Base-by-base conservation (phyloP, 1,284 basidiomycete species). In the Farysia itapuensis region DNA sequence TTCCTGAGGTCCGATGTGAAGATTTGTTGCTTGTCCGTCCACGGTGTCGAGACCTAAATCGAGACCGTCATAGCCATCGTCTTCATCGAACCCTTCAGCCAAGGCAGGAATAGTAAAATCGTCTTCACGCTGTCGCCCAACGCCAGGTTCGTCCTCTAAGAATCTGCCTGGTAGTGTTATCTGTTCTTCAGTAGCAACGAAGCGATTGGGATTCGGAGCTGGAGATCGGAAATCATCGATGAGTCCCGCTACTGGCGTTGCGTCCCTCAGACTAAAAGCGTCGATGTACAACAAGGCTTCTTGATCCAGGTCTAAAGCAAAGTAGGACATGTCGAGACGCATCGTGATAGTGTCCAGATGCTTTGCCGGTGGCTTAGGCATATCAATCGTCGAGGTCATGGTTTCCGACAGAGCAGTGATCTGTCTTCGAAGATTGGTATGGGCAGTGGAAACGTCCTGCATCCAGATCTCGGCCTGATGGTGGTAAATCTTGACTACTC, bases 401-500 rank as follows among this genome's bases (percentile, higher is more conserved):
- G 26, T 9, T n/a, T n/a, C 26, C 11, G n/a, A 11, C 26, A 28
- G n/a, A n/a, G 26, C 9, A 28, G 26, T 28, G 26, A 18, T 11
- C 31, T 33, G 31, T 19, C 18, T 33, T 9, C 31, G 31, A 1
- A 71, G 42, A 3, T 54, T 39, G 25, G 26, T 22, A 26, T 69
- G 60, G 3, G 43, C 43, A 7, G 39, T 37, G 11, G 23, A 18
- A 1, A 61, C 54, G 21, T 68, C 67, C 2, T 35, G 28, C 21
- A 60, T 57, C 22, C 54, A 39, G 20, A 52, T 18, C 13, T 67
- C 57, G 8, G 46, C 31, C 22, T 54, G 66, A 16, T 64, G 57
- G 1, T 25, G 28, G 39, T 67, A 71, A 23, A 72, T 48, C 26
- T 54, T 49, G 16, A 65, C 65, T 13, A 69, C 42, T 1, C 70